Conservation (phyloP, 2,329 filamentous ascomycete genomes). For the Paecilomyces sp. region DNA sequence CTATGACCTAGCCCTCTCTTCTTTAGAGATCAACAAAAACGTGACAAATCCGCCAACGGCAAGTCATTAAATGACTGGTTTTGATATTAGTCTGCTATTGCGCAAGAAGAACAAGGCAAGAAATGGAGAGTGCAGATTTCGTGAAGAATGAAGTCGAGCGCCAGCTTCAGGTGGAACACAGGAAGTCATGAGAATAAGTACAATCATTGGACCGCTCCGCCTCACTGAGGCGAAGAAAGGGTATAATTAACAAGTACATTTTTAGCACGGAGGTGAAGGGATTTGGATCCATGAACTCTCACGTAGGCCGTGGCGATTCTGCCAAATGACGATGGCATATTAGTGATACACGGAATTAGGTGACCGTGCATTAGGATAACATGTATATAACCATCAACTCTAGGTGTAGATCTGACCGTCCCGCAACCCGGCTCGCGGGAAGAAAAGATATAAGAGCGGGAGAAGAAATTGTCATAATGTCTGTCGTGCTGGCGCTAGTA, state of each 20-base stretch:
- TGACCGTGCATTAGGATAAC: background rate
- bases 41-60: too few relatives aligned
- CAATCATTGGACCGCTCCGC: background rate
- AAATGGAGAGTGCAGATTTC: background rate
- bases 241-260: background rate
- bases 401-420: background rate
- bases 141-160: background rate
- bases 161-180: background rate
- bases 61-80: too few relatives aligned
- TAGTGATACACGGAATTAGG: background rate
- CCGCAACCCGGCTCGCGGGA: background rate
- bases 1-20: too few relatives aligned
- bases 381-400: background rate
- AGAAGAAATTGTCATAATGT: background rate
- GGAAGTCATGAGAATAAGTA: background rate
- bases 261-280: background rate
- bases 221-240: background rate
- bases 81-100: background rate
- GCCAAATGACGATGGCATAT: background rate
- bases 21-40: too few relatives aligned
- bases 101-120: background rate
- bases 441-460: background rate
- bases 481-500: background rate
- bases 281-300: background rate
- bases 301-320: background rate